Evolutionary conservation across 2,329 filamentous ascomycete species (phyloP), one percentile per base, ranked within the genome.

Genomic region (Niveomyces coronatus): DNA sequence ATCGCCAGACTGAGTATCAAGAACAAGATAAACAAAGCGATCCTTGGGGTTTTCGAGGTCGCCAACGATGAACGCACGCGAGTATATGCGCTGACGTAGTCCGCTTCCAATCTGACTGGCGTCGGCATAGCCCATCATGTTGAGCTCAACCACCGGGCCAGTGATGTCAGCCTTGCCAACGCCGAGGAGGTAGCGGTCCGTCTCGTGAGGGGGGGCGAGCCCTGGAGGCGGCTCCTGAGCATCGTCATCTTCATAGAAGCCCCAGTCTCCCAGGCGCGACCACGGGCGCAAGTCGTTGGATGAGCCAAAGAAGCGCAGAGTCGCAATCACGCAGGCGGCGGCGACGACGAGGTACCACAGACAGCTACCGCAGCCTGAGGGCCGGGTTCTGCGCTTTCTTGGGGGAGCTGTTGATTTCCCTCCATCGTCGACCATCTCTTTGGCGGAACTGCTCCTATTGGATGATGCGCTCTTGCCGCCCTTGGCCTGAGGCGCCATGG

Each of bases 61-160:
- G 37, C 82, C 86, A 37, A 94, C 65, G 48, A 94, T 89, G 60
- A 94, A 94, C 20, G 88, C 80, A 39, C 88, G 79, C 13, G 85
- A 85, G 60, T 88, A 88, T 16, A 94, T 67, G 39, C 88, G 74
- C 61, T 95, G 88, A 31, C 86, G 79, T 33, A 95, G 64, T 18
- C 88, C 88, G 5, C 76, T 78, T 31, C 88, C 88, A n/a, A 83
- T 61, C 60, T 95, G 88, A 30, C 73, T 74, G 11, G 76, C 66
- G 55, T 85, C 78, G 19, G 87, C 86, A 62, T 94, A 94, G 44
- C 88, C 88, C 70, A 88, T 91, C 59, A 94, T 74, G 53, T 85
- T 86, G 60, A 94, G 77, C 60, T 94, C 86, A 19, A 89, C 86
- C 5, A 91, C 83, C 0, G 86, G 85, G 4, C 83, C 70, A 2